Conservation (phyloP, 345 rosid genomes). For the Murraya koenigii region DNA sequence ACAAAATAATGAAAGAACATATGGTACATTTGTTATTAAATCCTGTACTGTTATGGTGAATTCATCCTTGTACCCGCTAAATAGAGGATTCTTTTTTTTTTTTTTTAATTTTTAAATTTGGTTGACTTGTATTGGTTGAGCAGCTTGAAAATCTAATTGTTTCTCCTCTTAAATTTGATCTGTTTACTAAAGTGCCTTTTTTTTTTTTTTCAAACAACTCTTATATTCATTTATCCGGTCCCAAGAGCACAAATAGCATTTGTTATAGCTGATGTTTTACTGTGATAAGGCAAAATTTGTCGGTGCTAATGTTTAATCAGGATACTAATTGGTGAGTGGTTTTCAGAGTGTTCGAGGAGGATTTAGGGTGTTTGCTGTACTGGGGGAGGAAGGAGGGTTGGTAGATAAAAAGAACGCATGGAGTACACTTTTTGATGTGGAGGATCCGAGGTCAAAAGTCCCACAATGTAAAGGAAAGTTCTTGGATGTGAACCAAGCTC, state of each 20-base stretch:
- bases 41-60: neutral
- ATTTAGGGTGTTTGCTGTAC: slow-evolving; percentile 71
- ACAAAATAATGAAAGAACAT: neutral
- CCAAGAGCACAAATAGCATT: neutral
- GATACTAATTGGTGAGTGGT: slow-evolving; percentile 15
- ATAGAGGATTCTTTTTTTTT: neutral
- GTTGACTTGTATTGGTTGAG: neutral
- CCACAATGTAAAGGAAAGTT: slow-evolving; percentile 83
- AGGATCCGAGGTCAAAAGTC: slow-evolving; percentile 90
- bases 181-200: neutral
- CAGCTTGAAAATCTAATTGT: neutral
- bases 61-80: neutral
- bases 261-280: neutral
- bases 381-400: slow-evolving; percentile 65
- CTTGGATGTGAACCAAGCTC: slow-evolving; percentile 81
- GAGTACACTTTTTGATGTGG: slow-evolving; percentile 80
- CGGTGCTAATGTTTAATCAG: neutral
- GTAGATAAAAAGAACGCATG: slow-evolving; percentile 73
- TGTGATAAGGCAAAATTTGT: neutral
- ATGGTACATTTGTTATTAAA: neutral
- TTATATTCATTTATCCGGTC: neutral
- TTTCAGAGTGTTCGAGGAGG: slow-evolving; percentile 66
- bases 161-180: neutral
- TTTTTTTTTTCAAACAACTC: neutral
- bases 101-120: neutral